These are phyloP conservation scores for Coelastrella sp. DNA, from an alignment of 139 green algal genomes.

Conservation along the genomic window DNA sequence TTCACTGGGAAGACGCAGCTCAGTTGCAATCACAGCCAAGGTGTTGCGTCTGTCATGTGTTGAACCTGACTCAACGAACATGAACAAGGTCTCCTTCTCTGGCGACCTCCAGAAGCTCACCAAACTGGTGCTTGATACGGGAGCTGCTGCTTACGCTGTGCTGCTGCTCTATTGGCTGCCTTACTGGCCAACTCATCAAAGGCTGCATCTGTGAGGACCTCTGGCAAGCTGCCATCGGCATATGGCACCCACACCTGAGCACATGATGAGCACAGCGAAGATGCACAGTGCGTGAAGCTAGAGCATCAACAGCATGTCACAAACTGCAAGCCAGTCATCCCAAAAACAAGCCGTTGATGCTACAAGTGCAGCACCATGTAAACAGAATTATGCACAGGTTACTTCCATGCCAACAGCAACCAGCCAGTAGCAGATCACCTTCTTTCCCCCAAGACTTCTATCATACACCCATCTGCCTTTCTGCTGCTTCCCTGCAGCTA, in stretches of 20 bases:
- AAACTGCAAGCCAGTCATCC: too few relatives aligned
- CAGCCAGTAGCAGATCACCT: too few relatives aligned
- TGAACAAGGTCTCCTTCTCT: not conserved
- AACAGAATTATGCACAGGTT: too few relatives aligned
- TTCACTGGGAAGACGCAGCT: too few relatives aligned
- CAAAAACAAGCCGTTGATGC: too few relatives aligned
- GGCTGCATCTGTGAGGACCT: constrained; percentile 38
- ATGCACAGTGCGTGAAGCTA: too few relatives aligned
- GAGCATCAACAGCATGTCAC: too few relatives aligned
- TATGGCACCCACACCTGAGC: constrained; percentile 52
- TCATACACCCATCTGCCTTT: constrained; percentile 65
- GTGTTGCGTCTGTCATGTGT: too few relatives aligned
- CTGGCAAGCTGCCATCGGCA: not conserved
- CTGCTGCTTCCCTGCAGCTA: not conserved
- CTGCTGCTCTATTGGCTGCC: constrained; percentile 35
- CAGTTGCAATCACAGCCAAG: too few relatives aligned
- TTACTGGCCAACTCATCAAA: constrained; percentile 39
- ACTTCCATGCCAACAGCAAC: too few relatives aligned
- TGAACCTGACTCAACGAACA: too few relatives aligned
- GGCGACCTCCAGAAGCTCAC: not conserved
- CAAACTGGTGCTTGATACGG: constrained; percentile 27
- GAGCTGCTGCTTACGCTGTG: constrained; percentile 9
- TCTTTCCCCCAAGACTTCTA: constrained; percentile 63
- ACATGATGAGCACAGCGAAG: not conserved
- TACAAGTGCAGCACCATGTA: too few relatives aligned